These are phyloP conservation scores for Russula abietina DNA, from an alignment of 768 basidiomycete species.

Conservation along the genomic window DNA sequence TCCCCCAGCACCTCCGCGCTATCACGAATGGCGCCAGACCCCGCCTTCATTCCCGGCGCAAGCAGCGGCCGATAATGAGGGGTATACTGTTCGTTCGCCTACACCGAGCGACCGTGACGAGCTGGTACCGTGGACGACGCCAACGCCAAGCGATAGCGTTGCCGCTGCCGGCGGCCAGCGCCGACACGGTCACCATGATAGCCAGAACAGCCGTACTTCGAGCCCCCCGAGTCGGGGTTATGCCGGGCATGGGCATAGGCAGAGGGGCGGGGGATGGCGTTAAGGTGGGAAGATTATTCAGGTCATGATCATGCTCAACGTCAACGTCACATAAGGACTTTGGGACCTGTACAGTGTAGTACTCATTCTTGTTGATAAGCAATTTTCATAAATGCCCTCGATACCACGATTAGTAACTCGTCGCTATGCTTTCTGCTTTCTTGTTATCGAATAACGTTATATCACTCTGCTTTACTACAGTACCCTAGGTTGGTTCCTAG, in stretches of 20 bases:
- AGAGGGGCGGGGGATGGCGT: neutral
- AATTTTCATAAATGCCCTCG: neutral
- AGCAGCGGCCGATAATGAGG: neutral
- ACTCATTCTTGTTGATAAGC: neutral
- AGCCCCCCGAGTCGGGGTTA: neutral
- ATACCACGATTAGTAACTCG: too few species aligned
- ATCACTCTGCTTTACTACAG: neutral
- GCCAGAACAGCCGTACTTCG: neutral
- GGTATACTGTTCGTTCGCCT: neutral
- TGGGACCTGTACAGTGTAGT: neutral
- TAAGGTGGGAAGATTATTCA: neutral
- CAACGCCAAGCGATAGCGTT: neutral
- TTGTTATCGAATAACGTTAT: neutral
- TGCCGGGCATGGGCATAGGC: neutral
- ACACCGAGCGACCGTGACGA: conserved; percentile 2
- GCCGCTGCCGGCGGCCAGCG: neutral
- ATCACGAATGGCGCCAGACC: neutral
- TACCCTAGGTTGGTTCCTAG: neutral
- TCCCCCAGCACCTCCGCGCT: neutral
- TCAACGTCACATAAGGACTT: neutral
- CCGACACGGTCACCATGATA: neutral
- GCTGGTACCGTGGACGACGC: neutral
- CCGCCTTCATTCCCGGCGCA: neutral
- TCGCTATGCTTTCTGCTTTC: neutral
- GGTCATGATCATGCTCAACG: neutral